Evolutionary conservation across 148 eudicot genomes (phyloP).

Genomic region (Nepenthes mirabilis): DNA sequence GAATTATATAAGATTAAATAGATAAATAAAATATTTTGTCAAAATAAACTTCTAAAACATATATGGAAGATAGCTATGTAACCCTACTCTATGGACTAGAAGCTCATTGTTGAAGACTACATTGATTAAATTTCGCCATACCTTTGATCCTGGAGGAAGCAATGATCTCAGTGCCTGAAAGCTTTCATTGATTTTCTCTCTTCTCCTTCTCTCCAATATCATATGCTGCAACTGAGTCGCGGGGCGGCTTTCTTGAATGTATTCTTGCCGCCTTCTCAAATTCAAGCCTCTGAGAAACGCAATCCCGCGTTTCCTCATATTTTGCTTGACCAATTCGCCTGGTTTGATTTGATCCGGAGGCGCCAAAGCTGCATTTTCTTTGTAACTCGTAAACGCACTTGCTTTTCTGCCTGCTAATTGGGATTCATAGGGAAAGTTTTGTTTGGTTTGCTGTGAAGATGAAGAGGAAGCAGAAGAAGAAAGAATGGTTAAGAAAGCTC

Average conservation of each 20-base stretch:
- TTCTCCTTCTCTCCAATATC: constrained; percentile 67
- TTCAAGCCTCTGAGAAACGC: constrained; percentile 26
- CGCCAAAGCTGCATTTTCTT: neutral
- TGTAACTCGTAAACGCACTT: constrained; percentile 47
- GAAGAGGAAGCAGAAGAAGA: constrained; percentile 23
- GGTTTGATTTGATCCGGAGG: constrained; percentile 1
- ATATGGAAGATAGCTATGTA: too few relatives aligned
- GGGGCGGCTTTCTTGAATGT: constrained; percentile 24
- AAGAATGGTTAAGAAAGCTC: constrained; percentile 45
- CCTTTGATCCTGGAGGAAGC: constrained; percentile 90
- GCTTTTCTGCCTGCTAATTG: neutral
- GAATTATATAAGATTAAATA: too few relatives aligned
- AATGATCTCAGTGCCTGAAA: constrained; percentile 64
- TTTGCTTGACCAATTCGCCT: constrained; percentile 16
- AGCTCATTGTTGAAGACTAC: too few relatives aligned
- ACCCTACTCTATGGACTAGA: too few relatives aligned
- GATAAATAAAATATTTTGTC: too few relatives aligned
- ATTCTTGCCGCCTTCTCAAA: constrained; percentile 19
- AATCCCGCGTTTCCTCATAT: constrained; percentile 35
- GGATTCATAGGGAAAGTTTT: too few relatives aligned
- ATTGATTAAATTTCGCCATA: constrained; percentile 1
- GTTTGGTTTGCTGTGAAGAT: neutral
- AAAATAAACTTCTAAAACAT: too few relatives aligned
- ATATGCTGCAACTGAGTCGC: constrained; percentile 56
- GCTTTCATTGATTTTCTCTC: constrained; percentile 84